A percentile compares a stretch with the other conserved stretches of the same genome.
These are phyloP conservation scores for Apiospora sp. DNA, from an alignment of 2,329 filamentous ascomycete genomes.

Conservation along the genomic window DNA sequence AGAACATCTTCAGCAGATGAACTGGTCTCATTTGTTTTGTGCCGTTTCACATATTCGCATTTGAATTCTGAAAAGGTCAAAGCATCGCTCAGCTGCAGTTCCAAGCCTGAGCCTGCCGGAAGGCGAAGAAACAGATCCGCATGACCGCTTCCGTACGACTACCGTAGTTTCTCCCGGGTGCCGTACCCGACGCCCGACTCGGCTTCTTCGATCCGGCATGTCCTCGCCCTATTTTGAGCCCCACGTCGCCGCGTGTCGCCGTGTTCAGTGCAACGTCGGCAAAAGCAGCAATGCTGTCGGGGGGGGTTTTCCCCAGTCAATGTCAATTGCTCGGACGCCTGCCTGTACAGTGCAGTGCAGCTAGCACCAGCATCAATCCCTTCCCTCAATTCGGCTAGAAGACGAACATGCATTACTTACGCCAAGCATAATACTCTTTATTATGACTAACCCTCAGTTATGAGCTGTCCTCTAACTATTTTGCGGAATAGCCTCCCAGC, in stretches of 20 bases:
- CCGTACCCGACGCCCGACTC: not conserved
- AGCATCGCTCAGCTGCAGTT: no score
- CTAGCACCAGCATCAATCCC: no score
- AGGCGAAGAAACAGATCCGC: not conserved
- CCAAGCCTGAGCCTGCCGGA: not conserved
- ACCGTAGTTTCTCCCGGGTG: not conserved
- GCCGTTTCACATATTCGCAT: no score
- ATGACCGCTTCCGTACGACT: not conserved
- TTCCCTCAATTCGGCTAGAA: not conserved
- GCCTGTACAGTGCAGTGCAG: not conserved
- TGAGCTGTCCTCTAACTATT: not conserved
- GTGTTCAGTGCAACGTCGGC: not conserved
- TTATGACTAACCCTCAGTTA: not conserved
- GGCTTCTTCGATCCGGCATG: not conserved
- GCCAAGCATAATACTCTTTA: not conserved
- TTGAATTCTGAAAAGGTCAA: no score
- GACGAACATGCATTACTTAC: not conserved
- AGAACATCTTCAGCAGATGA: no score
- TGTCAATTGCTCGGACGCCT: not conserved
- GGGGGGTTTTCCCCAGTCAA: not conserved
- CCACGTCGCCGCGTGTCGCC: not conserved
- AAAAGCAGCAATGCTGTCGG: not conserved
- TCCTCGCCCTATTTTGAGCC: not conserved
- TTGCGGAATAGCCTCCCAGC: not conserved
- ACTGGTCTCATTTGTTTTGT: no score